Evolutionary conservation across 2,329 filamentous ascomycete genomes (phyloP), one percentile per base, ranked within the genome.

Genomic region (Aspergillus novofumigatus): DNA sequence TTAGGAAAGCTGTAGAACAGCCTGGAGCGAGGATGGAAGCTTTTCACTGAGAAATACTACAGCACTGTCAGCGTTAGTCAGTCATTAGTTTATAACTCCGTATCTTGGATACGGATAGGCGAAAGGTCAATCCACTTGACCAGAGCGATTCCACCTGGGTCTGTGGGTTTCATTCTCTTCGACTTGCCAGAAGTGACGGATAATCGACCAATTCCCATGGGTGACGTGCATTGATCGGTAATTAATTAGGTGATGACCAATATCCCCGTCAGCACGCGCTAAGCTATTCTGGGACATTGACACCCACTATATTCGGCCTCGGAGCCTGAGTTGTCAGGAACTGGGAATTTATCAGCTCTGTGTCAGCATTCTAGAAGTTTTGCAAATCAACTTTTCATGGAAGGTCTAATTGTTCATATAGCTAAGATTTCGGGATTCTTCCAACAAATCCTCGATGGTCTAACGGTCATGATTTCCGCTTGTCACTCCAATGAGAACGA

Each of bases 31-130:
- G 32, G 32, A 53, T 51, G 47, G 44, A 29, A 57, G 14, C 45
- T 11, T 21, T 25, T 52, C 45, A 38, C 29, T 54, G 10, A 17
- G 56, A 42, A 50, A 56, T 25, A 32, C 8, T 44, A 44, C n/a
- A 38, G 10, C 14, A 17, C 45, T 49, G 58, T 67, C 63, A 67
- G 61, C 59, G 57, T 71, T 70, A 68, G 68, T 69, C 64, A 67
- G 53, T 55, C 57, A 59, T 65, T 63, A 64, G 64, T 55, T 44
- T 49, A 47, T 47, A 26, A 11, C 11, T 21, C 54, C 51, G 49
- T 38, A 48, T 49, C 14, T 5, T 35, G 14, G 32, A 35, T n/a
- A 25, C n/a, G 38, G 4, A 26, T n/a, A 5, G 29, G 4, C 4
- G 4, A 14, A 17, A 17, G 17, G 44, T 17, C 21, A 44, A 44